Percentiles rank a stretch among this genome's conserved stretches.
These are phyloP conservation scores for Powellomyces hirtus DNA, from an alignment of 192 early-diverging fungal genomes.

Conservation along the genomic window DNA sequence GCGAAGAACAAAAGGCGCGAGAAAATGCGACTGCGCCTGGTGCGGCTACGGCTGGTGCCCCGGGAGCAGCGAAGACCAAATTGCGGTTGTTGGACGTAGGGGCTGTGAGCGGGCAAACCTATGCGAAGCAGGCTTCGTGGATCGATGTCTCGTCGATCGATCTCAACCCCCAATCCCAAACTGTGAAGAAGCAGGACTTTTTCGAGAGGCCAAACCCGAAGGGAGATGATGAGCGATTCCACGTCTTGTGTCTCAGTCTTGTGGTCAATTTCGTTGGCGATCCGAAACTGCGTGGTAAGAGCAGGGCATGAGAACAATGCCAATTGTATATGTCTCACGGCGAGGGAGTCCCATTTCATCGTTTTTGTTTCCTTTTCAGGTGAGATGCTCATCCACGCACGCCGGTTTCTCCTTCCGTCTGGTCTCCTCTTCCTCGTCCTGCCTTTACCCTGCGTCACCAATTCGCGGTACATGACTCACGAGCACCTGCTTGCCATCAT, in stretches of 20 bases:
- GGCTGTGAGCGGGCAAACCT: conserved; percentile 74
- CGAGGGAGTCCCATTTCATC: not conserved
- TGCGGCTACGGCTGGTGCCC: not conserved
- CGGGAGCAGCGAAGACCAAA: conserved; percentile 2
- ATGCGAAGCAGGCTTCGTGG: conserved; percentile 63
- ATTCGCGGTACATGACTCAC: conserved; percentile 83
- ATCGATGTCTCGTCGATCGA: conserved; percentile 78
- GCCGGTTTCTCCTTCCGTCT: conserved; percentile 42
- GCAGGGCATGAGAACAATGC: too few species aligned
- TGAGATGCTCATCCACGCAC: conserved; percentile 58
- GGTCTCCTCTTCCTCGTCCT: conserved; percentile 76
- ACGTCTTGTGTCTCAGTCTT: conserved; percentile 76
- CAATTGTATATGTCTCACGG: too few species aligned
- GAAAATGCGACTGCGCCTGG: not conserved
- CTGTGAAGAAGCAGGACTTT: conserved; percentile 80
- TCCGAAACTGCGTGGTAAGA: conserved; percentile 57
- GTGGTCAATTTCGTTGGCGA: conserved; percentile 91
- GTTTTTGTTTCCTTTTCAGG: conserved; percentile 27
- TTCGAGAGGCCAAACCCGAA: conserved; percentile 60
- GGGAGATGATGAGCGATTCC: conserved; percentile 50
- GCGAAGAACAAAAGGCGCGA: not conserved
- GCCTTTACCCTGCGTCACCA: conserved; percentile 77
- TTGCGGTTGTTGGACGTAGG: conserved; percentile 81
- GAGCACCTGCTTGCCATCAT: conserved; percentile 67
- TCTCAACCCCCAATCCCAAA: conserved; percentile 76